A percentile compares a stretch with the other conserved stretches of the same genome.
Conservation (phyloP, 345 rosid genomes). For the Pseudoturritis turrita region DNA sequence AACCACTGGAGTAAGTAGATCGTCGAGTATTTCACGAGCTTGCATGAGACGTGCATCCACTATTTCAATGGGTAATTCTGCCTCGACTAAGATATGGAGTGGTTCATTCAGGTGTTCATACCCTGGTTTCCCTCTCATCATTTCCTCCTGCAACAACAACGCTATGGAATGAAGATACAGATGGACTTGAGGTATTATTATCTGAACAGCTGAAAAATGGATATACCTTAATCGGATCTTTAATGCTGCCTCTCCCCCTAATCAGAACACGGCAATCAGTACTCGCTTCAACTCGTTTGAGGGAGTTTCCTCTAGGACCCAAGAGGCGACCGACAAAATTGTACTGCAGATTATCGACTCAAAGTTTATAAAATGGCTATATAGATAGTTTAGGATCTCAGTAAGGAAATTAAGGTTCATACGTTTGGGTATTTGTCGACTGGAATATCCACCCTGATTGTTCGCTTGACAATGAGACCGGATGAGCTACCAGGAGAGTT, state of each 20-base stretch:
- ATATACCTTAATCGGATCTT: conserved; percentile 82
- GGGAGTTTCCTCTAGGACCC: conserved; percentile 99
- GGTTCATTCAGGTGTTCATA: conserved; percentile 97
- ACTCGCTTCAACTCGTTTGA: conserved; percentile 92
- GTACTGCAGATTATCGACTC: conserved; percentile 52
- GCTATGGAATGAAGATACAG: neutral
- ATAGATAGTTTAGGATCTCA: neutral
- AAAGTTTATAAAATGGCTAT: conserved; percentile 13
- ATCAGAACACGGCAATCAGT: conserved; percentile 96
- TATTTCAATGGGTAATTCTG: conserved; percentile 87
- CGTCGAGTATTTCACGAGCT: conserved; percentile 92
- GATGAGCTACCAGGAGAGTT: conserved; percentile 77
- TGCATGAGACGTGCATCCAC: conserved; percentile 89
- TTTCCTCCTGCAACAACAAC: conserved; percentile 66
- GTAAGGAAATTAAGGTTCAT: conserved; percentile 20
- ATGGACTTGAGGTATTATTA: neutral
- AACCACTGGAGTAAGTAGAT: conserved; percentile 87
- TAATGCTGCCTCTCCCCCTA: conserved; percentile 97
- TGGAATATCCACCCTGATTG: conserved; percentile 93
- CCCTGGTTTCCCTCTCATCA: conserved; percentile 97
- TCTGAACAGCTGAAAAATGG: neutral
- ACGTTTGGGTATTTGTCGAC: conserved; percentile 83
- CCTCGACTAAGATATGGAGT: conserved; percentile 91
- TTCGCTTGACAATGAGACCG: conserved; percentile 82
- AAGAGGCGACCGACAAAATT: conserved; percentile 99